Percentiles rank a stretch among this genome's conserved stretches.
Evolutionary conservation across 129 eudicot species (phyloP).

Genomic region (Lactuca saligna): DNA sequence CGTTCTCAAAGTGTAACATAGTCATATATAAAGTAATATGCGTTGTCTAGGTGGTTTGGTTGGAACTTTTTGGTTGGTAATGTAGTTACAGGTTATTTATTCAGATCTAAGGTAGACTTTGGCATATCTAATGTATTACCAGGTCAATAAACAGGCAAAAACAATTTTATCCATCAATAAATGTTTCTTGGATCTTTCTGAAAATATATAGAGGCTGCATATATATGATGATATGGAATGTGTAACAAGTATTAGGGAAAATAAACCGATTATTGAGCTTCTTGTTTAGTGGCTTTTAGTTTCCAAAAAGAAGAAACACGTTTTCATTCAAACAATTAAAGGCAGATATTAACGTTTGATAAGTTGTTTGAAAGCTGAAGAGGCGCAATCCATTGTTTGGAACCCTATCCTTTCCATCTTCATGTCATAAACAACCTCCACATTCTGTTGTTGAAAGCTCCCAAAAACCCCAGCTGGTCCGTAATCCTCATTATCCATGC

Average conservation of each 20-base stretch:
- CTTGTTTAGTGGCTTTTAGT: conserved; percentile 4
- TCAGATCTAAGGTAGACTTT: no score
- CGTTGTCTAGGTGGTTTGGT: no score
- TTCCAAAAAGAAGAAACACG: not conserved
- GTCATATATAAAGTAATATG: no score
- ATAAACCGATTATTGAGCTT: not conserved
- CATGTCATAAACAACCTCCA: conserved; percentile 80
- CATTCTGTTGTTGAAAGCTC: conserved; percentile 76
- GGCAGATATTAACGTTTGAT: conserved; percentile 7
- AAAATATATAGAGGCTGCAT: no score
- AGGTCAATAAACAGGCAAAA: no score
- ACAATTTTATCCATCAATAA: no score
- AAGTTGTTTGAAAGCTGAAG: conserved; percentile 57
- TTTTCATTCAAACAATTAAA: conserved; percentile 17
- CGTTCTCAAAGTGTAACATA: no score
- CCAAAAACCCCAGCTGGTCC: conserved; percentile 85
- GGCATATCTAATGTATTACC: not conserved
- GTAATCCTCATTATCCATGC: conserved; percentile 51
- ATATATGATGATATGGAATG: not conserved
- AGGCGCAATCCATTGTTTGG: conserved; percentile 60
- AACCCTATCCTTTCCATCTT: conserved; percentile 77
- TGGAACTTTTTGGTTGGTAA: no score
- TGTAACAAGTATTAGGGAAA: not conserved
- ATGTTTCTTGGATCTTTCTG: no score
- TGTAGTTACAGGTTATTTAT: no score